These are phyloP conservation scores for Lomentospora prolificans DNA, from an alignment of 2,329 filamentous ascomycete species.

Conservation along the genomic window DNA sequence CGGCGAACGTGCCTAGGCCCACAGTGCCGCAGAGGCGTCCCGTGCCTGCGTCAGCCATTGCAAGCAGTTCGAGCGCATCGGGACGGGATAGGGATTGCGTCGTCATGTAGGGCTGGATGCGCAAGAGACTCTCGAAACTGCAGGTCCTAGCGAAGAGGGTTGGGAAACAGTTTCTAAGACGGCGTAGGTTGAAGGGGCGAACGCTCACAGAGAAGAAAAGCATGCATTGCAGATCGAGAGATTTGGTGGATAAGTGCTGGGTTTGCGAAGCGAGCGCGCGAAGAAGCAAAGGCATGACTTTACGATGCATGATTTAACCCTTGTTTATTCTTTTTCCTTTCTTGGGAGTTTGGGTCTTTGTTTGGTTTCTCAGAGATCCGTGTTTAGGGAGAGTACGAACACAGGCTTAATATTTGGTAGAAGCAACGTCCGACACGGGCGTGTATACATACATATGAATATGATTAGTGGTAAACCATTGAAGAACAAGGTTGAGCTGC, in stretches of 20 bases:
- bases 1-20: not conserved
- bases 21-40: constrained; percentile 13
- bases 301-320: not conserved
- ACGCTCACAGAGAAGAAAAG: not conserved
- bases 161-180: not conserved
- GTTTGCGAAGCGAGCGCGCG: not conserved
- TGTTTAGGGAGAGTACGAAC: too few relatives aligned
- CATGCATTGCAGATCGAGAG: constrained; percentile 2
- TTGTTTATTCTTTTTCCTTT: not conserved
- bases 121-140: constrained; percentile 9
- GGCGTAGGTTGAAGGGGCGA: not conserved
- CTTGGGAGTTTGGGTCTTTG: not conserved
- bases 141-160: not conserved
- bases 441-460: too few relatives aligned
- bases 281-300: not conserved
- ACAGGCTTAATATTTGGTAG: too few relatives aligned
- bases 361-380: not conserved
- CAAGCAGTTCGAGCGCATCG: constrained; percentile 11
- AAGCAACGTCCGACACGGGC: too few relatives aligned
- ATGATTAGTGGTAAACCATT: too few relatives aligned
- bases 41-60: constrained; percentile 14
- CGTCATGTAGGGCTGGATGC: constrained; percentile 29
- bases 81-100: constrained; percentile 28
- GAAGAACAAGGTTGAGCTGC: too few relatives aligned
- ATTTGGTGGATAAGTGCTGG: not conserved